phyloP scores from a whole-genome alignment of 2,329 filamentous ascomycete genomes.

The Waltergamsia citrina region DNA sequence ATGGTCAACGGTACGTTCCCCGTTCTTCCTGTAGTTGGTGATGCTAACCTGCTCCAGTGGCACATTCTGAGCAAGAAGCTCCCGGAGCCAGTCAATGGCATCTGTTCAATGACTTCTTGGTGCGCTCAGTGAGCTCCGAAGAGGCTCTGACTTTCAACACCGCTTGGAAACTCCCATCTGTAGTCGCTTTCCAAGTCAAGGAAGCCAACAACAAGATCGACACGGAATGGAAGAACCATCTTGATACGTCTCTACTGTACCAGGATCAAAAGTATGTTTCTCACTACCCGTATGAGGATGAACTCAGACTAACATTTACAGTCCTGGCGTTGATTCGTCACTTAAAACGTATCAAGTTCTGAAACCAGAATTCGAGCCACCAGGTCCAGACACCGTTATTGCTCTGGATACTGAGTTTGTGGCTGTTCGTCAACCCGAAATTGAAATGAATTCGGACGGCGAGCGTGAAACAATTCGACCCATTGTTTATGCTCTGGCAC shows the following conservation, averaged over 20 bases:
- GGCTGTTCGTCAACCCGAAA: slow-evolving; percentile 82
- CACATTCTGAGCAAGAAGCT: slow-evolving; percentile 51
- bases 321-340: slow-evolving; percentile 22
- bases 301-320: too few species aligned
- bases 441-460: slow-evolving; percentile 92
- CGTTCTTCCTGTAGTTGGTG: slow-evolving; percentile 1
- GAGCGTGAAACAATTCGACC: slow-evolving; percentile 87
- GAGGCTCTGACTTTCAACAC: slow-evolving; percentile 87
- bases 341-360: slow-evolving; percentile 52
- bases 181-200: slow-evolving; percentile 80
- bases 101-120: slow-evolving; percentile 94
- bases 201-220: slow-evolving; percentile 74
- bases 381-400: slow-evolving; percentile 63
- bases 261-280: slow-evolving; percentile 48
- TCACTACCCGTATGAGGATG: too few species aligned
- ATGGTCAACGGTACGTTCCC: slow-evolving; percentile 65
- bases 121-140: slow-evolving; percentile 66
- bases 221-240: slow-evolving; percentile 71
- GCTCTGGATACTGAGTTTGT: slow-evolving; percentile 97
- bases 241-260: slow-evolving; percentile 82
- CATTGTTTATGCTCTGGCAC: slow-evolving; percentile 82
- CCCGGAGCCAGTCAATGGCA: slow-evolving; percentile 72
- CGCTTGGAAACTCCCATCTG: slow-evolving; percentile 85
- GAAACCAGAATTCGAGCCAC: slow-evolving; percentile 50
- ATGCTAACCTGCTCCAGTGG: slow-evolving; percentile 36